Evolutionary conservation across 2,329 filamentous ascomycete species (phyloP).

Genomic region (Alternaria triticimaculans): DNA sequence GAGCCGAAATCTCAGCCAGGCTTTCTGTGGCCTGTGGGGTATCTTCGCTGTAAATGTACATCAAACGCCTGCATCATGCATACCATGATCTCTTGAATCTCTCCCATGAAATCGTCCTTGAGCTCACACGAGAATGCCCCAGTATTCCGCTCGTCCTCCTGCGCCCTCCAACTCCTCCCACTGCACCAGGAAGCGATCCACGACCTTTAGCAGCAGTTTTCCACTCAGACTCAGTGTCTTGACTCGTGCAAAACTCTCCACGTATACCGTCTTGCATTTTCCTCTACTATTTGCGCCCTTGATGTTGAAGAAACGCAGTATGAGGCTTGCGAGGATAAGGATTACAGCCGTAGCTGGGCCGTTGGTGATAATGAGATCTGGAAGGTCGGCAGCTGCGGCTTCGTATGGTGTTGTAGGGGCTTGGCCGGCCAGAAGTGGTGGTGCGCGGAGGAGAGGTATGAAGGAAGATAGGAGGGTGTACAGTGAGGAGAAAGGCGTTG

Average conservation of each 20-base stretch:
- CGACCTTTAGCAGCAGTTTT: constrained; percentile 72
- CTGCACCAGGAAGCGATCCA: constrained; percentile 83
- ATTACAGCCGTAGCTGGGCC: constrained; percentile 89
- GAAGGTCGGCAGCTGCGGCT: constrained; percentile 55
- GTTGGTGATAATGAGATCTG: constrained; percentile 82
- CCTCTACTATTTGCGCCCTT: constrained; percentile 49
- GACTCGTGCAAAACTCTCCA: constrained; percentile 92
- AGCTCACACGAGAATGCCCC: constrained; percentile 49
- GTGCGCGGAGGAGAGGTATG: constrained; percentile 57
- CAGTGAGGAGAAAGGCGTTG: constrained; percentile 73
- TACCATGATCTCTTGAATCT: neutral
- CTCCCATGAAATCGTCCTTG: neutral
- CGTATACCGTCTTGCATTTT: constrained; percentile 77
- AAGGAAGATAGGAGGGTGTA: constrained; percentile 70
- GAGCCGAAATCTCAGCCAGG: constrained; percentile 3
- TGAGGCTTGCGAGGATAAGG: constrained; percentile 64
- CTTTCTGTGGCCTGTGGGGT: constrained; percentile 2
- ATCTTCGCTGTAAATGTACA: constrained; percentile 16
- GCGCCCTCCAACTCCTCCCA: constrained; percentile 67
- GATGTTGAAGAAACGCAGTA: constrained; percentile 61
- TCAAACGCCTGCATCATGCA: constrained; percentile 11
- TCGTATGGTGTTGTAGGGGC: constrained; percentile 20
- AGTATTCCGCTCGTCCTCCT: constrained; percentile 51
- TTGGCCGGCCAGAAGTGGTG: constrained; percentile 20
- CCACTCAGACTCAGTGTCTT: constrained; percentile 84